Conservation (phyloP, 495 filamentous ascomycete species). For the Trypethelium eluteriae region DNA sequence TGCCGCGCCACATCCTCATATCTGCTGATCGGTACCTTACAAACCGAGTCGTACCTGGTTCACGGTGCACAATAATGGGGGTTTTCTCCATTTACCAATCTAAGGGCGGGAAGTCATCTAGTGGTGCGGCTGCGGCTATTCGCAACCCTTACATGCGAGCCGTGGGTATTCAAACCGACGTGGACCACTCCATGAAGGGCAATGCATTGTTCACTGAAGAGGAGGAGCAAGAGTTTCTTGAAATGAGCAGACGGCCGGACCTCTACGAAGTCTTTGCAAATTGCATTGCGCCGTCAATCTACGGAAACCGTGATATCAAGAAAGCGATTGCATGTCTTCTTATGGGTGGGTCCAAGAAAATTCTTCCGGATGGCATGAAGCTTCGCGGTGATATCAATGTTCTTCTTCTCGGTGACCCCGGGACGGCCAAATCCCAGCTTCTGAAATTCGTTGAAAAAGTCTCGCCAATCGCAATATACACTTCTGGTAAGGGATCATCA, state of each 20-base stretch:
- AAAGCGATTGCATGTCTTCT: constrained; percentile 96
- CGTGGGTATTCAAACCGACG: constrained; percentile 81
- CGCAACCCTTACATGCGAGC: constrained; percentile 94
- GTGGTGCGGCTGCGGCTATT: constrained; percentile 76
- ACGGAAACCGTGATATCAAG: constrained; percentile 93
- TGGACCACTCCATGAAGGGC: constrained; percentile 85
- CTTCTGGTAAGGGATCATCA: constrained; percentile 96
- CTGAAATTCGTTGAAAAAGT: constrained; percentile 97
- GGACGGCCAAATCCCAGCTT: constrained; percentile 96
- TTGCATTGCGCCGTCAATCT: constrained; percentile 96
- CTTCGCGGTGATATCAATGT: constrained; percentile 98
- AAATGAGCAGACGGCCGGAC: constrained; percentile 83
- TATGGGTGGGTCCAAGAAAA: constrained; percentile 95
- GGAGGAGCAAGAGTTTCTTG: constrained; percentile 95
- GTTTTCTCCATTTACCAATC: constrained; percentile 96
- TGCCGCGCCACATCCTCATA: constrained; percentile 89
- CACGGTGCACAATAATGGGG: constrained; percentile 89
- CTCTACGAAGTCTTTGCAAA: constrained; percentile 83
- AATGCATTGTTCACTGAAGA: constrained; percentile 81
- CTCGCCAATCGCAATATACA: constrained; percentile 96
- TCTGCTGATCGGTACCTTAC: constrained; percentile 93
- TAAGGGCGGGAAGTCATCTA: constrained; percentile 72
- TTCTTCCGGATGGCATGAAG: constrained; percentile 96
- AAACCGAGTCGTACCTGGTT: constrained; percentile 92
- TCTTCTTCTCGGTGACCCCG: constrained; percentile 90